Conservation (phyloP, 176 grass and related monocot genomes). For the Musa beccarii region DNA sequence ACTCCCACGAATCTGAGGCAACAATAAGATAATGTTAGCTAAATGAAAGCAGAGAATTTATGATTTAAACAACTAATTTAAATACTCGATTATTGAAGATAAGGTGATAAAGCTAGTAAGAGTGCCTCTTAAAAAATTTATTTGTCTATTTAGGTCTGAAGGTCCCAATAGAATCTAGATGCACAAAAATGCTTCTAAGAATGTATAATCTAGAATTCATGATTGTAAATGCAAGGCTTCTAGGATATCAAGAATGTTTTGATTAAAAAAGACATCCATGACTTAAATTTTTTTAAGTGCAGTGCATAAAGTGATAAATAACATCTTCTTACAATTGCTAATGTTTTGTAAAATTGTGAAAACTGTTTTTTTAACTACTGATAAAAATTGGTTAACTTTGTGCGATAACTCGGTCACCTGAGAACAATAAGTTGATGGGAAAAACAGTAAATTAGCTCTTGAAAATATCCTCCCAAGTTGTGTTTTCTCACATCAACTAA, state of each 20-base stretch:
- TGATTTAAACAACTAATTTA: not conserved
- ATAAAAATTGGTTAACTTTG: not conserved
- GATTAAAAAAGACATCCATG: no score
- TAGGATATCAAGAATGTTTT: no score
- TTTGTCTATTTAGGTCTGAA: no score
- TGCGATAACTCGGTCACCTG: not conserved
- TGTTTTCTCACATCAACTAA: no score
- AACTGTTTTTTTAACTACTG: not conserved
- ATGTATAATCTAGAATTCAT: no score
- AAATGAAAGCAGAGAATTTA: not conserved
- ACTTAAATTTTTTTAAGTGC: no score
- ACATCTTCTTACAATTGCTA: not conserved
- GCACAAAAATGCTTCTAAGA: no score
- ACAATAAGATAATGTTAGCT: not conserved
- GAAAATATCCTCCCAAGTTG: no score
- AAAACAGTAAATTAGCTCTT: no score
- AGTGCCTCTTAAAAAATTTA: not conserved
- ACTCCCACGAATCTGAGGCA: constrained; percentile 46
- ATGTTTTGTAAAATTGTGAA: not conserved
- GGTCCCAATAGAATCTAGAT: no score
- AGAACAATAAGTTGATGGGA: not conserved
- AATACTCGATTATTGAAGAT: not conserved
- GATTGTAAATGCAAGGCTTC: no score
- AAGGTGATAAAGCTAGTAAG: not conserved
- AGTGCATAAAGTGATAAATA: not conserved